Base-by-base conservation (phyloP, 2,329 filamentous ascomycete species). In the Diaporthe sp. region DNA sequence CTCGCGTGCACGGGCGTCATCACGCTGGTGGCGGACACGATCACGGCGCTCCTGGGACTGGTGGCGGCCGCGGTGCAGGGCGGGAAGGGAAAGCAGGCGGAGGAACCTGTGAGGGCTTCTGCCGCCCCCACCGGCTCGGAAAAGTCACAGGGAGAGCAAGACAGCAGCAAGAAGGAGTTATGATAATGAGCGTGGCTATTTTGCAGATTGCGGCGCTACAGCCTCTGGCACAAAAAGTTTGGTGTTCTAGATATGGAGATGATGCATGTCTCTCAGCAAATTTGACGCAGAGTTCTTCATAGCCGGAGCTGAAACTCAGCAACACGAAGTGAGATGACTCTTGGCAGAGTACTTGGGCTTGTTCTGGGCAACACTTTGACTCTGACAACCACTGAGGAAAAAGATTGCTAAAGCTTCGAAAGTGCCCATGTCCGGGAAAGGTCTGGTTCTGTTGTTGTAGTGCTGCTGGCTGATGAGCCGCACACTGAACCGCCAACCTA, bases 281-380 rank as follows among this genome's bases (percentile, higher is more conserved):
- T 55, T 94, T 93, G 94, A 96, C 94, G 94, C 94, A 95, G 93
- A 91, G 89, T 91, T 91, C 90, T 84, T 95, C 94, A 94, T 92
- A 83, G 93, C 92, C 86, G 86, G 60, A 85, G 91, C 92, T 94
- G 89, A 90, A 87, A 94, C 88, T 90, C 92, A 95, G 94, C 94
- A 96, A 96, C 94, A 96, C 94, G 93, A 95, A 91, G 92, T 94
- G 95, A 94, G 89, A 94, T 92, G 89, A 93, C 92, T 91, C 93
- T 95, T 95, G 93, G 93, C 92, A 94, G 93, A 91, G 92, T 93
- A 89, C 89, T 92, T 92, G 86, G 89, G 90, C 87, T 93, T 89
- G 83, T 82, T 96, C 88, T 96, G 91, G 94, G 94, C 94, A 90
- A 86, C 94, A 91, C 92, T 92, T 96, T 96, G 94, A 96, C 94